Percentiles rank a stretch among this genome's conserved stretches.
phyloP scores from a whole-genome alignment of 2,329 filamentous ascomycete species.

The Diplodia seriata region DNA sequence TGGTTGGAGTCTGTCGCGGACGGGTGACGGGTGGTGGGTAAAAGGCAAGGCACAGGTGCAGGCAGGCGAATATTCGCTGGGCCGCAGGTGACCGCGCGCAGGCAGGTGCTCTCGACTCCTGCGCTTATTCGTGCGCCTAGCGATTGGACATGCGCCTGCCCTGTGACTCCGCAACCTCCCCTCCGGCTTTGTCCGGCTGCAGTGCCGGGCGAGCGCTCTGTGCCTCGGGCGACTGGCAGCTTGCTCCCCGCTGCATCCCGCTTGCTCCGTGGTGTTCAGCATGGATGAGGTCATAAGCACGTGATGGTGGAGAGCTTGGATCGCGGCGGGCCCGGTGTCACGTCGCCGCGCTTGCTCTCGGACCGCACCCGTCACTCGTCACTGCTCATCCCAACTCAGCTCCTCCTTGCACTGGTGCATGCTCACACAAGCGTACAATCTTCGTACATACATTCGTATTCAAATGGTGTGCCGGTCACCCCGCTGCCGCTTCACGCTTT shows the following conservation, averaged over 20 bases:
- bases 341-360: background rate
- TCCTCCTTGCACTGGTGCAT: background rate
- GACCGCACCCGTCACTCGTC: too few species aligned
- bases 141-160: conserved; percentile 20
- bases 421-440: background rate
- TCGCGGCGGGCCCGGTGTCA: background rate
- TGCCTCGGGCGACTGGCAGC: background rate
- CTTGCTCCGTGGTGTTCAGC: conserved; percentile 7
- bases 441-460: background rate
- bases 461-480: conserved; percentile 15
- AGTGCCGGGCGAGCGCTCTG: background rate
- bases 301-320: conserved; percentile 2
- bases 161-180: conserved; percentile 1
- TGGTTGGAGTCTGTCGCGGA: conserved; percentile 6
- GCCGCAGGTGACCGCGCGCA: conserved; percentile 25
- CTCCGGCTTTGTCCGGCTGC: background rate
- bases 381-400: background rate
- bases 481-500: background rate
- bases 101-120: conserved; percentile 19
- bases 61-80: conserved; percentile 11
- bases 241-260: background rate
- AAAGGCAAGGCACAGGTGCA: conserved; percentile 15
- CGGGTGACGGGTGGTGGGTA: background rate
- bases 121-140: conserved; percentile 30
- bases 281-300: conserved; percentile 20